Base-by-base conservation (phyloP, 2,329 filamentous ascomycete genomes). In the Paraphoma sp. region DNA sequence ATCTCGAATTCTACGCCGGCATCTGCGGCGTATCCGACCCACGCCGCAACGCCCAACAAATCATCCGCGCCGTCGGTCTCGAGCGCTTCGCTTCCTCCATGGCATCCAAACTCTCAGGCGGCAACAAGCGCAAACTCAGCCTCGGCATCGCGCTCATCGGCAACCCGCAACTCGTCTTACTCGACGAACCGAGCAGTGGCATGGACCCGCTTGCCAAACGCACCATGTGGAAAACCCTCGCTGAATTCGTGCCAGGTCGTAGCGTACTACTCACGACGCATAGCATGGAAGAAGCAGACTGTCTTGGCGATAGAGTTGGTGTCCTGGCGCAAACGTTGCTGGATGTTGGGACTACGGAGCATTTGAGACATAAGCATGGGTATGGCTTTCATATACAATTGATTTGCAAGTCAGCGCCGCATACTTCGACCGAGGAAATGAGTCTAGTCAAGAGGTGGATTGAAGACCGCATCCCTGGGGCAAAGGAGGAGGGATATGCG, bases 221-320 rank as follows among this genome's bases (percentile, higher is more conserved):
- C 36, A 84, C 93, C 64, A 95, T 97, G 90, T 97, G 93, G 93
- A 86, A 86, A 56, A 96, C 92, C 0, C 81, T 97, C 1, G 84
- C 84, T 4, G 83, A 86, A 0, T 87, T 92, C 2, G 87, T 88
- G 0, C 83, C 53, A 10, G 91, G 91, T 0, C 84, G 93, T 10
- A 90, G 88, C 1, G 86, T 97, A 14, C 81, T 97, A 1, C 82
- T 97, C 12, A 97, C 93, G 0, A 97, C 93, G 0, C 93, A 97
- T 76, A 90, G 87, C 51, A 96, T 97, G 92, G 93, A 97, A 74
- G 93, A 97, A 76, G 93, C 93, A 1, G 92, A 96, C 68, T 91
- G 92, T 0, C 81, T 97, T 2, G 92, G 92, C 0, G 86, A 86
- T 46, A 85, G 91, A 1, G 92, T 89, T 0, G 93, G 92, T 11